phyloP scores from a whole-genome alignment of 805 yeast genomes.

The Wickerhamia fluorescens region DNA sequence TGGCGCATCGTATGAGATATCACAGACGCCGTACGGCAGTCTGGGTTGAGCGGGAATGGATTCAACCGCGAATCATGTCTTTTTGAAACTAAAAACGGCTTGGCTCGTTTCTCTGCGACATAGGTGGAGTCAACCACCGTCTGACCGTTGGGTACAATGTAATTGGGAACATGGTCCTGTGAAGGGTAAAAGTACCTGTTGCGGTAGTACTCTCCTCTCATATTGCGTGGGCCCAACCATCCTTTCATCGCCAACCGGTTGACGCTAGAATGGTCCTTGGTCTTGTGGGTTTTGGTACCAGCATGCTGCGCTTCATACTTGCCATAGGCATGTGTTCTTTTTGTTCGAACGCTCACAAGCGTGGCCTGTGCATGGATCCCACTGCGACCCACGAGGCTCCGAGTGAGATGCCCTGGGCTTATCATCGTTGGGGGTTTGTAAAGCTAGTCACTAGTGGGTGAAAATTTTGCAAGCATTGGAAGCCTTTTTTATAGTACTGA shows the following conservation, averaged over 20 bases:
- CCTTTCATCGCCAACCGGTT: slow-evolving; percentile 58
- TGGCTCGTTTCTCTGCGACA: slow-evolving; percentile 18
- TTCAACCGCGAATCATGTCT: slow-evolving; percentile 34
- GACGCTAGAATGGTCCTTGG: slow-evolving; percentile 42
- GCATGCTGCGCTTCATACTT: slow-evolving; percentile 21
- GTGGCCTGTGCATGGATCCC: too few species aligned
- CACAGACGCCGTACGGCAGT: slow-evolving; percentile 59
- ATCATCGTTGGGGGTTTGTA: too few species aligned
- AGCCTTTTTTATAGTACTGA: too few species aligned
- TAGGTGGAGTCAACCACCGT: slow-evolving; percentile 15
- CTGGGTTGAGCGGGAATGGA: slow-evolving; percentile 78
- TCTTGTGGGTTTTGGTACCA: slow-evolving; percentile 23
- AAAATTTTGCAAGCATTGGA: too few species aligned
- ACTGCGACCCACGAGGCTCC: too few species aligned
- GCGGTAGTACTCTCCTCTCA: slow-evolving; percentile 70
- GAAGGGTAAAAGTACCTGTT: slow-evolving; percentile 71
- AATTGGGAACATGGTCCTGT: slow-evolving; percentile 64
- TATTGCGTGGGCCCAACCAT: slow-evolving; percentile 78
- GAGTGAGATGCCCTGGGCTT: too few species aligned
- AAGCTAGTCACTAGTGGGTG: too few species aligned
- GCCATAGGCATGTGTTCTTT: slow-evolving; percentile 30
- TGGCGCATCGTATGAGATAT: slow-evolving; percentile 54
- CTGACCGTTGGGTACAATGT: slow-evolving; percentile 52
- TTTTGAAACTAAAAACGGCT: slow-evolving; percentile 6
- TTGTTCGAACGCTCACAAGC: slow-evolving; percentile 11